phyloP scores from a whole-genome alignment of 2,329 filamentous ascomycete species.

The Dactylellina drechsleri region DNA sequence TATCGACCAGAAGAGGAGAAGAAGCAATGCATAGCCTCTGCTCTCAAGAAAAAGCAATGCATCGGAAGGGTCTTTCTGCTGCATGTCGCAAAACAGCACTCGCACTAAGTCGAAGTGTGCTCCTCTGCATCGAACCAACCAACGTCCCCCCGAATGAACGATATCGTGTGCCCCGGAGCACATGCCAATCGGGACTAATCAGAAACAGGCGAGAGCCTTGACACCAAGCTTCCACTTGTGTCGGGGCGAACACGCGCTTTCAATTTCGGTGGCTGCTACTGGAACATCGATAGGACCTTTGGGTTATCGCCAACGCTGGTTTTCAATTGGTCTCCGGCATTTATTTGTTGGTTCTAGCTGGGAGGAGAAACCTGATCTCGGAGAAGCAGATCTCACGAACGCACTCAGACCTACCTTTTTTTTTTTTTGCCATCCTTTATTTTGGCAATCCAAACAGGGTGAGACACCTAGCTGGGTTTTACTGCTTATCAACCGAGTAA shows the following conservation, averaged over 20 bases:
- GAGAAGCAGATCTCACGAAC: neutral
- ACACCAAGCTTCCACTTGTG: neutral
- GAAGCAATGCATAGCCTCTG: conserved; percentile 25
- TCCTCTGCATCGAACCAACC: conserved; percentile 22
- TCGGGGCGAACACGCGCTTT: neutral
- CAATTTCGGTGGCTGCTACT: neutral
- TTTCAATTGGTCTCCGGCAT: conserved; percentile 3
- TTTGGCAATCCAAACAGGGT: neutral
- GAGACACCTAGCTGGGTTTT: neutral
- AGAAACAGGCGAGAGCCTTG: conserved; percentile 28
- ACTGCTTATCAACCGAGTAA: neutral
- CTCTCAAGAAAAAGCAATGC: conserved; percentile 45
- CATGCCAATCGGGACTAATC: conserved; percentile 33
- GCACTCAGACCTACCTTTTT: neutral
- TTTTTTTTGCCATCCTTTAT: conserved; percentile 3
- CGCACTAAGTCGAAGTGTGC: conserved; percentile 10
- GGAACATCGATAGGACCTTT: neutral
- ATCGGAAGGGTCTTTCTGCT: conserved; percentile 30
- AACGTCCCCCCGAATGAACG: conserved; percentile 21
- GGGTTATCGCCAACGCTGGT: conserved; percentile 1
- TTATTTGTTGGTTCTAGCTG: neutral
- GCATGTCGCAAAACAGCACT: conserved; percentile 41
- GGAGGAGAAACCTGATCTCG: neutral
- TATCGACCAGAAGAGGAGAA: conserved; percentile 26
- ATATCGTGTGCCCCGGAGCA: conserved; percentile 45